Percentiles rank a stretch among this genome's conserved stretches.
Conservation (phyloP, 2,329 filamentous ascomycete genomes). For the Xylaria sp. region DNA sequence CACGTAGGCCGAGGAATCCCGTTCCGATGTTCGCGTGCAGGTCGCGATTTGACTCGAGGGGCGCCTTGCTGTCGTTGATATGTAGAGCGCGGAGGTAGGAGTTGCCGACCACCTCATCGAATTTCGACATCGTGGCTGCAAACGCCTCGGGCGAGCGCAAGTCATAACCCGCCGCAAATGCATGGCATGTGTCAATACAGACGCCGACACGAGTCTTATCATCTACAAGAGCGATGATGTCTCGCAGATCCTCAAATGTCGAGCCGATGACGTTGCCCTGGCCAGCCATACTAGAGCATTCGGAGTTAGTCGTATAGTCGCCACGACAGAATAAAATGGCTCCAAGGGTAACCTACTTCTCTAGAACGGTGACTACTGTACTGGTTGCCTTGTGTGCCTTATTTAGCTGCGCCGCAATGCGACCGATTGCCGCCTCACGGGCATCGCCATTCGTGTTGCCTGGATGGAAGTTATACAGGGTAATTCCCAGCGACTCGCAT, state of each 20-base stretch:
- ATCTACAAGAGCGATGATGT: slow-evolving; percentile 80
- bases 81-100: slow-evolving; percentile 85
- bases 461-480: slow-evolving; percentile 97
- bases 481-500: slow-evolving; percentile 85
- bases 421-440: slow-evolving; percentile 71
- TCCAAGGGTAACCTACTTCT: too few species aligned
- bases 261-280: slow-evolving; percentile 86
- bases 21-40: slow-evolving; percentile 96
- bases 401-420: slow-evolving; percentile 85
- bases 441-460: slow-evolving; percentile 76
- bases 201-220: slow-evolving; percentile 87
- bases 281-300: slow-evolving; percentile 94
- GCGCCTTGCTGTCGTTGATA: slow-evolving; percentile 94
- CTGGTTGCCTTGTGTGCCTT: slow-evolving; percentile 77
- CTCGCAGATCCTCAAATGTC: slow-evolving; percentile 82
- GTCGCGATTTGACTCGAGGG: slow-evolving; percentile 80
- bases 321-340: too few species aligned
- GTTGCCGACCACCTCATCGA: slow-evolving; percentile 78
- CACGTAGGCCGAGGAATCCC: slow-evolving; percentile 86
- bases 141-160: slow-evolving; percentile 78
- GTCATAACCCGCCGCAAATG: slow-evolving; percentile 94
- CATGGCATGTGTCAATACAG: slow-evolving; percentile 95
- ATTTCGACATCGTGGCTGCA: slow-evolving; percentile 72
- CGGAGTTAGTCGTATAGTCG: too few species aligned
- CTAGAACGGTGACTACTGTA: slow-evolving; percentile 80